A percentile compares a stretch with the other conserved stretches of the same genome.
Conservation (phyloP, 495 filamentous ascomycete genomes). For the Xylaria venustula region DNA sequence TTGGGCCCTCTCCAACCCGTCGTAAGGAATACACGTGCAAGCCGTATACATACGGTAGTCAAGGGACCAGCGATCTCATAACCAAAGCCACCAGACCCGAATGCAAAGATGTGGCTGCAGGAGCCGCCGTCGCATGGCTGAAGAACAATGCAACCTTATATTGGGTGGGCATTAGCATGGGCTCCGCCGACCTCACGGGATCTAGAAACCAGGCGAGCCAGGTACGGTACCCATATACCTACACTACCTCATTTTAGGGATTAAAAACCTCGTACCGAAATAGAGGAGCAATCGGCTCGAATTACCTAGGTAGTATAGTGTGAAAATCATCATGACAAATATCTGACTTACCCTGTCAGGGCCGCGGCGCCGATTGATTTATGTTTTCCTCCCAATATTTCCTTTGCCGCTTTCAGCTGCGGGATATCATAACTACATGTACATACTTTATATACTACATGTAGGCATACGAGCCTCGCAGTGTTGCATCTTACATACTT, state of each 20-base stretch:
- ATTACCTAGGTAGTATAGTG: no score
- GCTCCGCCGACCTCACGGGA: not conserved
- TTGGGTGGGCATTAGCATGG: not conserved
- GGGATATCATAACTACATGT: not conserved
- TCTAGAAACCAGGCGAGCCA: not conserved
- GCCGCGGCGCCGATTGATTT: not conserved
- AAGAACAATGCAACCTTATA: conserved; percentile 17
- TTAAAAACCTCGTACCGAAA: not conserved
- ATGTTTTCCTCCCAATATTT: not conserved
- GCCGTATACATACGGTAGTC: no score
- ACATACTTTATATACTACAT: no score
- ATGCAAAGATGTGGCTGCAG: conserved; percentile 19
- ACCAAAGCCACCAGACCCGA: conserved; percentile 16
- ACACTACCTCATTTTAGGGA: not conserved
- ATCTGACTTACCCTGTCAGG: not conserved
- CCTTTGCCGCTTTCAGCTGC: not conserved
- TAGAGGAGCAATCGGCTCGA: not conserved
- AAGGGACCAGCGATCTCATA: conserved; percentile 14
- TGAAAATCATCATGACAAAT: conserved; percentile 1
- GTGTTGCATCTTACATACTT: not conserved
- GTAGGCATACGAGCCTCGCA: not conserved
- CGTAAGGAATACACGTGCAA: not conserved
- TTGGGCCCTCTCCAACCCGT: not conserved
- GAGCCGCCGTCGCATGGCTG: conserved; percentile 16
- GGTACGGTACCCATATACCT: not conserved